Evolutionary conservation across 1,284 basidiomycete genomes (phyloP).

Genomic region (Cutaneotrichosporon sp.): DNA sequence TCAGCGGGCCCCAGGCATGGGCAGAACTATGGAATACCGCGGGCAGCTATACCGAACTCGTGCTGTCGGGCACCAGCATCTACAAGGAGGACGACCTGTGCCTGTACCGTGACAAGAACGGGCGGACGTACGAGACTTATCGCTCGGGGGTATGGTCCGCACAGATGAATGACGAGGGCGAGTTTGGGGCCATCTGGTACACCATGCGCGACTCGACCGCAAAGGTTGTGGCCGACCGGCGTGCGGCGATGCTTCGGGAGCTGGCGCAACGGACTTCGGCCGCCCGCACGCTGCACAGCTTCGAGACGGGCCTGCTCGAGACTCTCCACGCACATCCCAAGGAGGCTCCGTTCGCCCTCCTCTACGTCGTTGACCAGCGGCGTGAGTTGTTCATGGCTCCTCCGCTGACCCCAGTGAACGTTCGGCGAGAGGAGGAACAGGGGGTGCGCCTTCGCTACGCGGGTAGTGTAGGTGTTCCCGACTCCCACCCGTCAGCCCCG

Average conservation of each 20-base stretch:
- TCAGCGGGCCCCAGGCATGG: constrained; percentile 25
- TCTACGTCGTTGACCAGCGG: constrained; percentile 40
- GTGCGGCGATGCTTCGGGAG: constrained; percentile 35
- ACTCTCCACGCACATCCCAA: constrained; percentile 35
- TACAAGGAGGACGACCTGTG: not conserved
- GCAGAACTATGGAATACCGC: constrained; percentile 29
- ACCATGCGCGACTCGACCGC: constrained; percentile 39
- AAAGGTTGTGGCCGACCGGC: constrained; percentile 38
- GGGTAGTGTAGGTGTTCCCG: constrained; percentile 44
- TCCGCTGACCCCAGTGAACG: not conserved
- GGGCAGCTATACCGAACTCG: not conserved
- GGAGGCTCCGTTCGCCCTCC: constrained; percentile 46
- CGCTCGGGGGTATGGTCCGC: not conserved
- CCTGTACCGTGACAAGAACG: not conserved
- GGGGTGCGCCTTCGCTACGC: constrained; percentile 12
- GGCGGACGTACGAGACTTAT: not conserved
- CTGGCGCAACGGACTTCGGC: constrained; percentile 45
- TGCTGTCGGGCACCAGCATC: not conserved
- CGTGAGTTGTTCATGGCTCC: no score
- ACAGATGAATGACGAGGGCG: constrained; percentile 35
- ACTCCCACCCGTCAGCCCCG: constrained; percentile 37
- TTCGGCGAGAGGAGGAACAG: constrained; percentile 18
- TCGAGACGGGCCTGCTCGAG: constrained; percentile 41
- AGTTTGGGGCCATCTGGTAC: constrained; percentile 44
- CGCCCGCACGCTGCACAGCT: constrained; percentile 41